Conservation (phyloP, 139 green algal species). For the Haematococcus sp. region DNA sequence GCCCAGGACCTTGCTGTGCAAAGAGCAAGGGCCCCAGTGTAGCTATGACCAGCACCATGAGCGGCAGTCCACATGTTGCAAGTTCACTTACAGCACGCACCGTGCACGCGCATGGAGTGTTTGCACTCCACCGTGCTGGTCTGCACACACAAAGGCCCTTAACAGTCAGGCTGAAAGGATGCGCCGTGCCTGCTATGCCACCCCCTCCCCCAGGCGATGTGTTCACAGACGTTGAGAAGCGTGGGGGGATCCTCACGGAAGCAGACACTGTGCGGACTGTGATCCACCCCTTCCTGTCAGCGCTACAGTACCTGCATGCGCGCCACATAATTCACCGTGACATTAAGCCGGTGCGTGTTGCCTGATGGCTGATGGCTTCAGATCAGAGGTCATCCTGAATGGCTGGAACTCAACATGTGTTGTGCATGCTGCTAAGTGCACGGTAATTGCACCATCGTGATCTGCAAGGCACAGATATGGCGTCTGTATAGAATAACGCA, state of each 20-base stretch:
- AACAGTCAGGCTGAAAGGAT: no score
- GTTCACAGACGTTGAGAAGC: conserved; percentile 50
- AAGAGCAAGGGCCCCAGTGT: not conserved
- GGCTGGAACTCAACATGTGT: no score
- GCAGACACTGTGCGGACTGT: conserved; percentile 42
- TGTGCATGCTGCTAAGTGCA: not conserved
- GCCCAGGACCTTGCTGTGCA: not conserved
- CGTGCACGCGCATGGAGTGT: no score
- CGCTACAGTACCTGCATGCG: conserved; percentile 59
- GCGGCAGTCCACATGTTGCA: not conserved
- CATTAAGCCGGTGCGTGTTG: conserved; percentile 60
- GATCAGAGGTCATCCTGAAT: no score
- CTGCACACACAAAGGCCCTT: not conserved
- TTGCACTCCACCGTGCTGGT: not conserved
- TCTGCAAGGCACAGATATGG: no score
- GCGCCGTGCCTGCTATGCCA: no score
- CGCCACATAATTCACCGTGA: conserved; percentile 68
- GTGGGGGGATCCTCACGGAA: conserved; percentile 47
- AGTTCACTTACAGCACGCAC: no score
- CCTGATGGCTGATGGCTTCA: no score
- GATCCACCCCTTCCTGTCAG: conserved; percentile 50
- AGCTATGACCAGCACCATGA: not conserved
- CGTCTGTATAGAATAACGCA: no score
- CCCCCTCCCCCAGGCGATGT: conserved; percentile 34
- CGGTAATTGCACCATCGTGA: no score